Percentiles rank a stretch among this genome's conserved stretches.
Evolutionary conservation across 2,329 filamentous ascomycete genomes (phyloP).

Genomic region (Beauveria caledonica): DNA sequence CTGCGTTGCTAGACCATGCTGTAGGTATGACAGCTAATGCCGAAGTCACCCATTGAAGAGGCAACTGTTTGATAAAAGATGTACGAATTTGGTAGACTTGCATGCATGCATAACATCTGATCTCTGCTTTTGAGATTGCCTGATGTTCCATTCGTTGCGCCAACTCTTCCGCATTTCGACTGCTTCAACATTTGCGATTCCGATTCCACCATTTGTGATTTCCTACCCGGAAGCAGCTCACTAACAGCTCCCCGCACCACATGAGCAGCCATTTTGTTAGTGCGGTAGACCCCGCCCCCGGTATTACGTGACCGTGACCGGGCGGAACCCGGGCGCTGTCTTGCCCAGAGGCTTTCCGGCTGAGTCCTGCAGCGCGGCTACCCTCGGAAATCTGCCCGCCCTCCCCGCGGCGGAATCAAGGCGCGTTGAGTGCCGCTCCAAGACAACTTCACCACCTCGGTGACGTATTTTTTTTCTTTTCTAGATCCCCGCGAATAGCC

Average conservation of each 20-base stretch:
- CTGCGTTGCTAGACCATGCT: no score
- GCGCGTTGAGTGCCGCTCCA: neutral
- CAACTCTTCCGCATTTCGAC: neutral
- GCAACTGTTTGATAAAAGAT: neutral
- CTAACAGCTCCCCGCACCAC: neutral
- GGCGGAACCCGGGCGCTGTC: neutral
- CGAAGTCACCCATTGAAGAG: neutral
- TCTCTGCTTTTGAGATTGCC: neutral
- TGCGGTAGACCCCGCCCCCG: no score
- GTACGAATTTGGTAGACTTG: neutral
- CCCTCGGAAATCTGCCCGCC: conserved; percentile 7
- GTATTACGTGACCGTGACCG: neutral
- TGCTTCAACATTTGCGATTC: neutral
- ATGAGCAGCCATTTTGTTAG: no score
- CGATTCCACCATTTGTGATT: neutral
- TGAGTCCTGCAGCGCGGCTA: neutral
- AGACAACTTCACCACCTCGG: neutral
- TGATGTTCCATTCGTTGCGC: neutral
- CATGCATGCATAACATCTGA: neutral
- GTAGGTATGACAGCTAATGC: no score
- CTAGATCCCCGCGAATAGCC: neutral
- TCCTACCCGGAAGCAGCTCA: neutral
- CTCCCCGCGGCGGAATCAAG: conserved; percentile 9
- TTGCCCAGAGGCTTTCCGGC: neutral
- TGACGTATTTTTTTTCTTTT: neutral